These are phyloP conservation scores for Stachybotrys elegans DNA, from an alignment of 2,329 filamentous ascomycete species.

Conservation along the genomic window DNA sequence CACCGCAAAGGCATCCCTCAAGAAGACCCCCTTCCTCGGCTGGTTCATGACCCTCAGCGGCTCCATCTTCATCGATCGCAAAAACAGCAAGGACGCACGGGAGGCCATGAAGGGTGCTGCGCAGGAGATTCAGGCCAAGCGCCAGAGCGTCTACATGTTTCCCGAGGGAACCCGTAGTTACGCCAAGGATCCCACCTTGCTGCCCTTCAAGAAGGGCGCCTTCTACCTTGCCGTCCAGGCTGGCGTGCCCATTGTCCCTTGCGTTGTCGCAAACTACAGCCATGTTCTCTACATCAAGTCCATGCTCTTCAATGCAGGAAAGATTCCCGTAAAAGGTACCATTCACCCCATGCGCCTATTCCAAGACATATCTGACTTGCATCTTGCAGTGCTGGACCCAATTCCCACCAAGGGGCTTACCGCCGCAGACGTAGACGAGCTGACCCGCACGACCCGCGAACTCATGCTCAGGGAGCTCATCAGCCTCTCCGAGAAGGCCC, in stretches of 20 bases:
- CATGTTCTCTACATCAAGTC: conserved; percentile 63
- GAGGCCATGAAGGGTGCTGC: conserved; percentile 82
- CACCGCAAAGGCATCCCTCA: conserved; percentile 83
- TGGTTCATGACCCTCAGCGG: conserved; percentile 92
- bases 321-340: conserved; percentile 70
- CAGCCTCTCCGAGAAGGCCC: conserved; percentile 45
- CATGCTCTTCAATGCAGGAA: conserved; percentile 61
- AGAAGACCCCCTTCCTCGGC: conserved; percentile 76
- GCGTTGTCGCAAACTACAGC: conserved; percentile 76
- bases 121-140: conserved; percentile 65
- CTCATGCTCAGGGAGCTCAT: conserved; percentile 68
- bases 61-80: conserved; percentile 91
- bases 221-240: conserved; percentile 96
- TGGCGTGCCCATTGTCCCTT: conserved; percentile 84
- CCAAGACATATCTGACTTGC: conserved; percentile 2
- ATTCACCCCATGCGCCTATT: conserved; percentile 3
- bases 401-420: conserved; percentile 72
- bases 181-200: conserved; percentile 69
- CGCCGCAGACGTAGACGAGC: conserved; percentile 69
- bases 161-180: conserved; percentile 93
- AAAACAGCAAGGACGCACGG: conserved; percentile 75
- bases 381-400: conserved; percentile 63
- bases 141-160: conserved; percentile 80
- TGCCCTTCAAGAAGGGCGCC: conserved; percentile 98
- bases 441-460: conserved; percentile 64